Evolutionary conservation across 768 basidiomycete species (phyloP).

Genomic region (Glaciozyma martinii): DNA sequence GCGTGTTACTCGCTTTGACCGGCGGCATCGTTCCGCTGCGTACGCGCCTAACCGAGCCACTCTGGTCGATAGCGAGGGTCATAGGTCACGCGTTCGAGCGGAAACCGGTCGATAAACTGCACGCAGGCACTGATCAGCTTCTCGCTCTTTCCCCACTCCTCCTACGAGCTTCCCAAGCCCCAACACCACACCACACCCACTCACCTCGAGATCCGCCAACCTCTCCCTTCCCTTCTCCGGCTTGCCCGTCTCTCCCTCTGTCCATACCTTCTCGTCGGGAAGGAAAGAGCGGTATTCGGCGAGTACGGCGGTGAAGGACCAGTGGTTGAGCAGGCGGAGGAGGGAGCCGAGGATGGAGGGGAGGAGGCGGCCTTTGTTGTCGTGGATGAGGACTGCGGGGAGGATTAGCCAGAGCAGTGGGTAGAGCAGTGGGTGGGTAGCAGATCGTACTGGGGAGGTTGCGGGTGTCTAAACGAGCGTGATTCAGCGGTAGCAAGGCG

Average conservation of each 20-base stretch:
- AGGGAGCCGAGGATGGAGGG: slow-evolving; percentile 21
- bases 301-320: slow-evolving; percentile 23
- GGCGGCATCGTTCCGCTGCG: too few relatives aligned
- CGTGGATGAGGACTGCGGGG: slow-evolving; percentile 24
- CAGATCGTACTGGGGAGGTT: slow-evolving; percentile 19
- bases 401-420: background rate
- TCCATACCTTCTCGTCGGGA: slow-evolving; percentile 14
- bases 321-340: slow-evolving; percentile 15
- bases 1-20: too few relatives aligned
- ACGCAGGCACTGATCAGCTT: background rate
- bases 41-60: slow-evolving; percentile 11
- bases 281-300: slow-evolving; percentile 26
- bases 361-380: slow-evolving; percentile 29
- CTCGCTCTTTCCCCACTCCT: background rate
- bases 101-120: slow-evolving; percentile 26
- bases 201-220: slow-evolving; percentile 17
- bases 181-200: too few relatives aligned
- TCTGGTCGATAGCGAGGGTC: slow-evolving; percentile 14
- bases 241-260: slow-evolving; percentile 6
- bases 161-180: too few relatives aligned
- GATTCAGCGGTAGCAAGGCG: background rate
- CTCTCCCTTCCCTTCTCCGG: slow-evolving; percentile 24
- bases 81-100: slow-evolving; percentile 10
- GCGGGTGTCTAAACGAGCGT: slow-evolving; percentile 12
- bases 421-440: background rate